These are phyloP conservation scores for Chrysosporium queenslandicum DNA, from an alignment of 2,329 filamentous ascomycete species.

Conservation along the genomic window DNA sequence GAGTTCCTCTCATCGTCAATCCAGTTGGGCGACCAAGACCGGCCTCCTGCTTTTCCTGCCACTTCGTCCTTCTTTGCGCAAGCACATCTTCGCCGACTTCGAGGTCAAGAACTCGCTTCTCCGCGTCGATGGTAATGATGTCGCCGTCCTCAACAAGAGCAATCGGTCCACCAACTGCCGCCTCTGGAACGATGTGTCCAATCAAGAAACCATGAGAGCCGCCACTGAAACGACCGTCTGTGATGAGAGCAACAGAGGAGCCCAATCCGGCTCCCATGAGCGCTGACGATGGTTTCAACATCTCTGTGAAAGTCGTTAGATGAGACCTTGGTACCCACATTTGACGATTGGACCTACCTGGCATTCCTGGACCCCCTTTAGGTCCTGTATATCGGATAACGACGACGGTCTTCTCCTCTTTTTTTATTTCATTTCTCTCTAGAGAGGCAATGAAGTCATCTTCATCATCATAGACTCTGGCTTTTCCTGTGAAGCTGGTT, in stretches of 20 bases:
- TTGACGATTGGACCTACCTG: slow-evolving; percentile 21
- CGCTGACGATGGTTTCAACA: slow-evolving; percentile 61
- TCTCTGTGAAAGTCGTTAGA: slow-evolving; percentile 43
- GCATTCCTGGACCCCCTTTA: slow-evolving; percentile 65
- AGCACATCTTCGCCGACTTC: slow-evolving; percentile 48
- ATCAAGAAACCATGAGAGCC: slow-evolving; percentile 42
- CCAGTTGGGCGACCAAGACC: slow-evolving; percentile 42
- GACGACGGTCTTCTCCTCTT: slow-evolving; percentile 66
- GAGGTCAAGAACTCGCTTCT: slow-evolving; percentile 33
- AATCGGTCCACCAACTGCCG: slow-evolving; percentile 78
- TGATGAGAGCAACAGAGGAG: slow-evolving; percentile 60
- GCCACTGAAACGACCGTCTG: slow-evolving; percentile 71
- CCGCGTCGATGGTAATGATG: slow-evolving; percentile 73
- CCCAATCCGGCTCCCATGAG: slow-evolving; percentile 66
- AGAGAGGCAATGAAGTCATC: slow-evolving; percentile 59
- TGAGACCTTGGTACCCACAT: not conserved
- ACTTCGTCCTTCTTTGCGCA: slow-evolving; percentile 46
- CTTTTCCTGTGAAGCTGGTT: slow-evolving; percentile 56
- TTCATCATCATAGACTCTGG: slow-evolving; percentile 60
- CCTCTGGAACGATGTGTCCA: slow-evolving; percentile 68
- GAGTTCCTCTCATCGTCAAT: slow-evolving; percentile 52
- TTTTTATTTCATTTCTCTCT: slow-evolving; percentile 58
- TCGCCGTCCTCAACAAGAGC: slow-evolving; percentile 74
- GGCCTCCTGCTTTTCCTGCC: slow-evolving; percentile 42
- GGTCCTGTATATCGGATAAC: slow-evolving; percentile 66